Conservation (phyloP, 176 grass and related monocot genomes). For the Panicum miliaceum region DNA sequence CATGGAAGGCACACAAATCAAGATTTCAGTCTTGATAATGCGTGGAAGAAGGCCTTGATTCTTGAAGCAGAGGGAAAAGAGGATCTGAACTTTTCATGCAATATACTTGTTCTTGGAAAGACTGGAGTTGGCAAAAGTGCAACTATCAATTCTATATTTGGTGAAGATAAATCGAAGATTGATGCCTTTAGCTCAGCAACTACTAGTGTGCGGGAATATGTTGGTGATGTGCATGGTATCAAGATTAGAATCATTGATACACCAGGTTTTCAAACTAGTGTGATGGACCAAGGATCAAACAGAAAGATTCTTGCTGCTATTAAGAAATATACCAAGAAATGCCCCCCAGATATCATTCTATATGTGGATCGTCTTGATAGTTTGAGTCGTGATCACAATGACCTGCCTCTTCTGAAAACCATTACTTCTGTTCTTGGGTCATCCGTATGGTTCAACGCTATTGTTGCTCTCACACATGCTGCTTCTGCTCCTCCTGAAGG, state of each 20-base stretch:
- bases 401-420: slow-evolving; percentile 84
- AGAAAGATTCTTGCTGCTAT: slow-evolving; percentile 75
- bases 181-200: slow-evolving; percentile 79
- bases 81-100: slow-evolving; percentile 75
- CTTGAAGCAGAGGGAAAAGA: slow-evolving; percentile 70
- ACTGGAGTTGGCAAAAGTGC: slow-evolving; percentile 98
- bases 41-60: slow-evolving; percentile 68
- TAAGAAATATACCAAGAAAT: slow-evolving; percentile 88
- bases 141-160: slow-evolving; percentile 97
- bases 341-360: slow-evolving; percentile 88
- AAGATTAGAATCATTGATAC: slow-evolving; percentile 88
- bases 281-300: slow-evolving; percentile 82
- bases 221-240: slow-evolving; percentile 79
- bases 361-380: slow-evolving; percentile 89
- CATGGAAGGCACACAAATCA: slow-evolving; percentile 71
- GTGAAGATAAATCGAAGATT: slow-evolving; percentile 66
- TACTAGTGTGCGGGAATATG: slow-evolving; percentile 59
- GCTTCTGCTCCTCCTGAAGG: slow-evolving; percentile 91
- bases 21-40: slow-evolving; percentile 68
- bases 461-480: slow-evolving; percentile 93
- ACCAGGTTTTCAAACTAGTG: slow-evolving; percentile 73
- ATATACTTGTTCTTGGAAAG: slow-evolving; percentile 91
- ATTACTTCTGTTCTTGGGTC: slow-evolving; percentile 81
- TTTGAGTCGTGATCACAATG: slow-evolving; percentile 73
- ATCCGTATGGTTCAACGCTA: slow-evolving; percentile 93